phyloP scores from a whole-genome alignment of 2,329 filamentous ascomycete species.

The Calycina marina region DNA sequence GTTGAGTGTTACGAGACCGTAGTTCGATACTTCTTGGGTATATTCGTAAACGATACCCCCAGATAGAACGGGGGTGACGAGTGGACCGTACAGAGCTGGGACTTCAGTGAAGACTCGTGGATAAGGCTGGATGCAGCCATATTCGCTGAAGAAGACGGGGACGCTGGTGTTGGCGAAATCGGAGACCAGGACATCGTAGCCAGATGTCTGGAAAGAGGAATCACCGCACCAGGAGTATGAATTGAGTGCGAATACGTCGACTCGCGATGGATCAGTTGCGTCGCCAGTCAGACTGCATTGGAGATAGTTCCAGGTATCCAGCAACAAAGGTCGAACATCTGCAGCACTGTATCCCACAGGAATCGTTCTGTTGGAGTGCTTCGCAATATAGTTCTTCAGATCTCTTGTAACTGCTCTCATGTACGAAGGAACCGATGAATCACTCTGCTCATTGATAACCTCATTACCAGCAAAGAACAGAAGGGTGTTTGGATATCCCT shows the following conservation, averaged over 20 bases:
- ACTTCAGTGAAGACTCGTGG: slow-evolving; percentile 68
- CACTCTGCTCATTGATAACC: slow-evolving; percentile 56
- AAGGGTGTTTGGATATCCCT: slow-evolving; percentile 51
- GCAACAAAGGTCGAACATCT: slow-evolving; percentile 58
- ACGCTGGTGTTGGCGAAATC: slow-evolving; percentile 53
- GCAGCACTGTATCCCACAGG: slow-evolving; percentile 72
- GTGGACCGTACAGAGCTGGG: slow-evolving; percentile 49
- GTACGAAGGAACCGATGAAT: slow-evolving; percentile 49
- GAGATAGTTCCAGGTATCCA: slow-evolving; percentile 64
- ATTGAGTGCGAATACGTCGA: slow-evolving; percentile 67
- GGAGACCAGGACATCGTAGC: slow-evolving; percentile 46
- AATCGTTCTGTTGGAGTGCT: slow-evolving; percentile 50
- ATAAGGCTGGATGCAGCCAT: slow-evolving; percentile 59
- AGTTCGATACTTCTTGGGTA: slow-evolving; percentile 54
- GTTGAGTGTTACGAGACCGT: slow-evolving; percentile 48
- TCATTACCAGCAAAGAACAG: slow-evolving; percentile 69
- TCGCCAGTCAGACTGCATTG: slow-evolving; percentile 45
- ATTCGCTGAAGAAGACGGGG: slow-evolving; percentile 73
- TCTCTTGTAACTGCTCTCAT: slow-evolving; percentile 56
- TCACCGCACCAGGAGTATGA: slow-evolving; percentile 60
- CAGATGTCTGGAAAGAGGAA: slow-evolving; percentile 45
- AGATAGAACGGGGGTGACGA: slow-evolving; percentile 56
- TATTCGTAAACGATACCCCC: slow-evolving; percentile 76
- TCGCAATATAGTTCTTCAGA: slow-evolving; percentile 67
- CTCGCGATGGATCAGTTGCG: slow-evolving; percentile 43